phyloP scores from a whole-genome alignment of 2,329 filamentous ascomycete genomes.

The Geosmithia putterillii region DNA sequence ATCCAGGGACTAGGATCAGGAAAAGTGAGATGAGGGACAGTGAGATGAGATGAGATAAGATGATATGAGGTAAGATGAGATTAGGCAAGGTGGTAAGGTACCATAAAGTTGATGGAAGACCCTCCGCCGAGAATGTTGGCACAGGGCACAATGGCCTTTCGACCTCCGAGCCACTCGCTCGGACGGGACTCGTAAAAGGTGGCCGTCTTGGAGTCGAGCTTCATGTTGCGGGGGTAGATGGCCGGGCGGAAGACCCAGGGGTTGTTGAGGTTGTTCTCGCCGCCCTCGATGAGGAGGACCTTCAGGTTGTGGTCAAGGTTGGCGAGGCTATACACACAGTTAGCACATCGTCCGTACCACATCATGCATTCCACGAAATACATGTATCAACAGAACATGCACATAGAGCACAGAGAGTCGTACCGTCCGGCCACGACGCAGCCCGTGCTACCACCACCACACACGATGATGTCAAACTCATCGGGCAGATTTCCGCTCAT shows the following conservation, averaged over 20 bases:
- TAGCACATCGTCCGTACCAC: too few species aligned
- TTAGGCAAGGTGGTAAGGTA: not conserved
- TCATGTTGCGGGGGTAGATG: constrained; percentile 69
- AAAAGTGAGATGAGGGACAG: not conserved
- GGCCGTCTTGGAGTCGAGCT: constrained; percentile 68
- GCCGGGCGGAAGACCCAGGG: constrained; percentile 66
- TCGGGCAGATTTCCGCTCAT: constrained; percentile 39
- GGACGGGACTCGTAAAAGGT: constrained; percentile 71
- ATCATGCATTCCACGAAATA: too few species aligned
- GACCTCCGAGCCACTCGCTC: constrained; percentile 58
- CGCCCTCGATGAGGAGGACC: constrained; percentile 58
- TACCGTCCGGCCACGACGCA: constrained; percentile 46
- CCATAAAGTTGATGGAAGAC: constrained; percentile 69
- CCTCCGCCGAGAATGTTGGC: constrained; percentile 62
- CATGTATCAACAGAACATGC: too few species aligned
- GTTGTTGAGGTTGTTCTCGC: constrained; percentile 65
- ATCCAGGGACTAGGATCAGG: too few species aligned
- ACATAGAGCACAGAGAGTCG: too few species aligned
- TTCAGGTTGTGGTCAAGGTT: constrained; percentile 64
- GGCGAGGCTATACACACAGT: constrained; percentile 41
- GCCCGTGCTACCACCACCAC: constrained; percentile 58
- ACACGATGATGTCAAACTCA: constrained; percentile 72
- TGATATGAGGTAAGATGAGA: too few species aligned
- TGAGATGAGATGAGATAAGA: too few species aligned
- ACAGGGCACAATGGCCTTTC: constrained; percentile 62